A percentile compares a stretch with the other conserved stretches of the same genome.
These are phyloP conservation scores for Botrytis aclada DNA, from an alignment of 2,329 filamentous ascomycete species.

Conservation along the genomic window DNA sequence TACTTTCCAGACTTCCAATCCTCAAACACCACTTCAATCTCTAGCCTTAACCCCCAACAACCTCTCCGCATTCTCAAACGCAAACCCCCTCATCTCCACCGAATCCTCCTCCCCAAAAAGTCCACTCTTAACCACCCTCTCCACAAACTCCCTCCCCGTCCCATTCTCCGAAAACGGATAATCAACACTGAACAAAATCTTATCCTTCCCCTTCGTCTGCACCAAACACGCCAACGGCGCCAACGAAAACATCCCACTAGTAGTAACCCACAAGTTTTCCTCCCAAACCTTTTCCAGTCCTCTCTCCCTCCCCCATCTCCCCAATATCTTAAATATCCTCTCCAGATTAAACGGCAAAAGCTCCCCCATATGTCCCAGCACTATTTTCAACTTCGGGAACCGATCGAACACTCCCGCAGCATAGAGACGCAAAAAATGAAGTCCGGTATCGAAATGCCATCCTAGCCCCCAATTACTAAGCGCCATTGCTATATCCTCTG, in stretches of 20 bases:
- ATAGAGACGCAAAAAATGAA: constrained; percentile 50
- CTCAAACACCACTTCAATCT: background rate
- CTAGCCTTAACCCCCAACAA: constrained; percentile 40
- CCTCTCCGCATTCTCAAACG: constrained; percentile 50
- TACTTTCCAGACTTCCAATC: no score
- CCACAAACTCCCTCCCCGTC: constrained; percentile 47
- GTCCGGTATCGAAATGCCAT: constrained; percentile 50
- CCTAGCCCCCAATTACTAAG: constrained; percentile 46
- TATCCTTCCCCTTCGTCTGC: constrained; percentile 47
- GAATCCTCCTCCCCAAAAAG: constrained; percentile 45
- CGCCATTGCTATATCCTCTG: constrained; percentile 31
- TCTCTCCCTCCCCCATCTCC: constrained; percentile 37
- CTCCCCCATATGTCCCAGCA: constrained; percentile 53
- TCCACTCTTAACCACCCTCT: constrained; percentile 48
- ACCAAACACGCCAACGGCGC: constrained; percentile 46
- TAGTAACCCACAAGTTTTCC: constrained; percentile 56
- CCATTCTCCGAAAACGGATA: constrained; percentile 54
- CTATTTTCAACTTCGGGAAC: constrained; percentile 51
- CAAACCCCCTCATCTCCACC: constrained; percentile 47
- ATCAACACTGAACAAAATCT: constrained; percentile 55
- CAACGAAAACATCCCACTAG: constrained; percentile 51
- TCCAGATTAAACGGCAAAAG: constrained; percentile 55
- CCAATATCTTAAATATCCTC: constrained; percentile 40
- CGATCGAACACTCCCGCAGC: constrained; percentile 54
- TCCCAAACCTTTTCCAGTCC: constrained; percentile 51